These are phyloP conservation scores for Russula vinacea DNA, from an alignment of 768 basidiomycete species.

Conservation along the genomic window DNA sequence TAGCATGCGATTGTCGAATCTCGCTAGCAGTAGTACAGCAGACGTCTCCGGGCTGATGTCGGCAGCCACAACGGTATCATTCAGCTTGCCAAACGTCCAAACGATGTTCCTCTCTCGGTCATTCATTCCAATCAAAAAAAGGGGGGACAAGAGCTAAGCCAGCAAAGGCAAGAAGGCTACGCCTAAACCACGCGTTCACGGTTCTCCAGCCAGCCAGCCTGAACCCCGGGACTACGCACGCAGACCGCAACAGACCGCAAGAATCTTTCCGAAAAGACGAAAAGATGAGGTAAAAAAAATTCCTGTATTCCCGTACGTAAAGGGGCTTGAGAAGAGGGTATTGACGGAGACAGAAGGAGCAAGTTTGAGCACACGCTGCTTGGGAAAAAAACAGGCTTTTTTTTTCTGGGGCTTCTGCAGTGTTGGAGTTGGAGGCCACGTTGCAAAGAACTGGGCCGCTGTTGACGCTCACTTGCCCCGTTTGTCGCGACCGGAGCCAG, in stretches of 20 bases:
- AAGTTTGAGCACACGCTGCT: not conserved
- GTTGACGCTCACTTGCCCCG: not conserved
- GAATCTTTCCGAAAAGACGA: not conserved
- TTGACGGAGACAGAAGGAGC: slow-evolving; percentile 3
- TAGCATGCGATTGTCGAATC: not conserved
- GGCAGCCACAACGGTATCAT: not conserved
- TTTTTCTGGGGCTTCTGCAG: not conserved
- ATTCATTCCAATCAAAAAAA: too few species aligned
- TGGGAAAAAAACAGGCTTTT: not conserved
- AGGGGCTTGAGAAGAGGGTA: not conserved
- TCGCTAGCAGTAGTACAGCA: not conserved
- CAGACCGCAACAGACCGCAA: too few species aligned
- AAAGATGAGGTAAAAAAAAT: not conserved
- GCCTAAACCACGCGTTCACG: not conserved
- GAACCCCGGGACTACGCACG: too few species aligned
- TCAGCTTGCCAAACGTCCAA: slow-evolving; percentile 6
- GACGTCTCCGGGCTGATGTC: not conserved
- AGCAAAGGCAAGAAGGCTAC: slow-evolving; percentile 2
- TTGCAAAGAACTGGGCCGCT: not conserved
- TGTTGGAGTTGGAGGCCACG: not conserved
- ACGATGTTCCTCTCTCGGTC: slow-evolving; percentile 12
- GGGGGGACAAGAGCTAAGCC: not conserved
- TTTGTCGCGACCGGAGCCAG: not conserved
- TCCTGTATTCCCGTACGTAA: slow-evolving; percentile 17
- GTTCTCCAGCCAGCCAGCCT: too few species aligned